Conservation (phyloP, 1,139 yeast genomes). For the Blastobotrys niveus region DNA sequence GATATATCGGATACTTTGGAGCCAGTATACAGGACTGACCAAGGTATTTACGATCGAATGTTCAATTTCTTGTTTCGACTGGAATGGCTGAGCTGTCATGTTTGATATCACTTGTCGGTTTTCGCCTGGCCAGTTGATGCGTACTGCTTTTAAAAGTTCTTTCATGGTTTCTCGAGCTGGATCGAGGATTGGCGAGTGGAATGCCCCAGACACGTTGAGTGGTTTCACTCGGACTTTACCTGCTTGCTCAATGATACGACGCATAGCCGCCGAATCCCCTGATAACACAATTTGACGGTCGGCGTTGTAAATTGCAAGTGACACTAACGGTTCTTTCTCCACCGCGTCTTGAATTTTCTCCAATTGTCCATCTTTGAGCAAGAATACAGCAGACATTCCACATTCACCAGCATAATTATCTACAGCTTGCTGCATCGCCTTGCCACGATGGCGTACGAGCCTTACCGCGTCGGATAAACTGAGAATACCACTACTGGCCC, state of each 20-base stretch:
- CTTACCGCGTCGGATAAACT: slow-evolving; percentile 41
- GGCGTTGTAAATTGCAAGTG: slow-evolving; percentile 39
- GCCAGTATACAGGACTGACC: slow-evolving; percentile 34
- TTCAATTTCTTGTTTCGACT: slow-evolving; percentile 27
- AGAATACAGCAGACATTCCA: slow-evolving; percentile 14
- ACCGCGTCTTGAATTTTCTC: neutral
- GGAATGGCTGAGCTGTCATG: slow-evolving; percentile 32
- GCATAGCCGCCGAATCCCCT: slow-evolving; percentile 34
- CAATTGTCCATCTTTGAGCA: neutral
- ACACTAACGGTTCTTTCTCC: neutral
- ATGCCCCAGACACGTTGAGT: slow-evolving; percentile 50
- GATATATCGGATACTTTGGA: slow-evolving; percentile 25
- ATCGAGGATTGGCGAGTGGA: slow-evolving; percentile 43
- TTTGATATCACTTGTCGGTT: slow-evolving; percentile 32
- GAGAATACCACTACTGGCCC: slow-evolving; percentile 42
- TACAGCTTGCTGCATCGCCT: slow-evolving; percentile 42
- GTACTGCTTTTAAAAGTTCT: slow-evolving; percentile 9
- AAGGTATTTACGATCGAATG: slow-evolving; percentile 26
- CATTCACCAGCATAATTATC: slow-evolving; percentile 25
- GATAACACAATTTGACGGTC: slow-evolving; percentile 42
- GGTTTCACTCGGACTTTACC: slow-evolving; percentile 21
- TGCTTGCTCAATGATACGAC: neutral
- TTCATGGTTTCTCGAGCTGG: slow-evolving; percentile 36
- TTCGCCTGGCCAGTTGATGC: slow-evolving; percentile 27
- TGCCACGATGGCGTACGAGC: slow-evolving; percentile 49